Evolutionary conservation across 768 basidiomycete genomes (phyloP).

Genomic region (Pleurotus eryngii): DNA sequence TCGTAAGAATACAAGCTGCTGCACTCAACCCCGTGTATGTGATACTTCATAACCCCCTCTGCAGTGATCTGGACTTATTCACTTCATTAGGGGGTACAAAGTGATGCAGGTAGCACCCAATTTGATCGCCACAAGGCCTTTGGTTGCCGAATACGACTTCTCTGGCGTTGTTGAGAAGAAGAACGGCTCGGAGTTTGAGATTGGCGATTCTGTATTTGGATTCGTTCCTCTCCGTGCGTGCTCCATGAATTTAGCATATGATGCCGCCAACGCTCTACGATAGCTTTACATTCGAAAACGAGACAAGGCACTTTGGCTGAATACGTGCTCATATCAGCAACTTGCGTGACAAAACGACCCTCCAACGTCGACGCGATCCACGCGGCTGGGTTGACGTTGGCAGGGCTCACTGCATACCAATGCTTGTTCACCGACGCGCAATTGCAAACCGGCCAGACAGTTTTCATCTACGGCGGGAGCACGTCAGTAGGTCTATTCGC

Average conservation of each 20-base stretch:
- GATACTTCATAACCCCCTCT: neutral
- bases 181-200: constrained; percentile 47
- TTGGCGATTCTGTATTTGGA: constrained; percentile 68
- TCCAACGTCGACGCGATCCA: constrained; percentile 46
- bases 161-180: constrained; percentile 58
- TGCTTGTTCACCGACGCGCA: constrained; percentile 44
- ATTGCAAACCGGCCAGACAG: constrained; percentile 51
- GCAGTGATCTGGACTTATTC: neutral
- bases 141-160: constrained; percentile 59
- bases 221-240: constrained; percentile 36
- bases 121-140: constrained; percentile 43
- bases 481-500: constrained; percentile 65
- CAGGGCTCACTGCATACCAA: constrained; percentile 56
- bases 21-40: constrained; percentile 70
- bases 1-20: constrained; percentile 48
- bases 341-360: constrained; percentile 42
- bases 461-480: constrained; percentile 72
- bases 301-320: constrained; percentile 57
- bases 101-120: constrained; percentile 47
- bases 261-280: neutral
- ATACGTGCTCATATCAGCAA: constrained; percentile 47
- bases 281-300: constrained; percentile 29
- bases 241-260: neutral
- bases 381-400: constrained; percentile 59
- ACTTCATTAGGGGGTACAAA: constrained; percentile 53